phyloP scores from a whole-genome alignment of 306 rosid species.

The cucumber (Cucumis sativus) region DNA sequence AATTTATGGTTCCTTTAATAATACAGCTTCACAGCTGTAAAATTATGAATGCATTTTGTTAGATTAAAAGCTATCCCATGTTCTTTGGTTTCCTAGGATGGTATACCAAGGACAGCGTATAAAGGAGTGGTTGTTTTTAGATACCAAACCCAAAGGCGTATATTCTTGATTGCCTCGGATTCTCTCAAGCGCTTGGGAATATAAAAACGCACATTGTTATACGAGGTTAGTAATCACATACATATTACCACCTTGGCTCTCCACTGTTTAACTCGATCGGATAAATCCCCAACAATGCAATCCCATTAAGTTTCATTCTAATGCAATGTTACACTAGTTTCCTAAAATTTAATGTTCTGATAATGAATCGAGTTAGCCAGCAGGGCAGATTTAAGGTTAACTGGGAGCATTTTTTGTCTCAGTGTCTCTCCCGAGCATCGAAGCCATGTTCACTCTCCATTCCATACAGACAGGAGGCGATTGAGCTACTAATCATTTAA shows the following conservation, averaged over 20 bases:
- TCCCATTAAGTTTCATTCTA: not conserved
- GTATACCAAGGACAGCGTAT: slow-evolving; percentile 86
- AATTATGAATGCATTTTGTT: slow-evolving; percentile 6
- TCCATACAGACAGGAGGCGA: not conserved
- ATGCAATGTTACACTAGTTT: not conserved
- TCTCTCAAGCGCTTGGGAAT: slow-evolving; percentile 61
- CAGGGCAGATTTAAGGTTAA: not conserved
- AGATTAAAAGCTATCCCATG: not conserved
- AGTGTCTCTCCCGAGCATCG: not conserved
- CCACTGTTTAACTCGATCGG: not conserved
- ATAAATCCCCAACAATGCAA: not conserved
- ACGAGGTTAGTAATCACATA: slow-evolving; percentile 14
- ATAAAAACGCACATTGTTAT: slow-evolving; percentile 28
- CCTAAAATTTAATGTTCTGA: not conserved
- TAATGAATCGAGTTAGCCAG: not conserved
- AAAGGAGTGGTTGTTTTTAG: slow-evolving; percentile 91
- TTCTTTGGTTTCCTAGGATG: slow-evolving; percentile 49
- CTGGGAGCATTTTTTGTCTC: not conserved
- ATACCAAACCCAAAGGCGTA: slow-evolving; percentile 37
- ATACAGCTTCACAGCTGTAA: not conserved
- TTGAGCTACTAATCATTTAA: not conserved
- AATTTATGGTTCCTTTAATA: not conserved
- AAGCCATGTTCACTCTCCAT: not conserved
- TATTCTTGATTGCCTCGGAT: slow-evolving; percentile 68
- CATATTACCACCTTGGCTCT: not conserved